phyloP scores from a whole-genome alignment of 2,329 filamentous ascomycete species.

The Colletotrichum theobromicola region DNA sequence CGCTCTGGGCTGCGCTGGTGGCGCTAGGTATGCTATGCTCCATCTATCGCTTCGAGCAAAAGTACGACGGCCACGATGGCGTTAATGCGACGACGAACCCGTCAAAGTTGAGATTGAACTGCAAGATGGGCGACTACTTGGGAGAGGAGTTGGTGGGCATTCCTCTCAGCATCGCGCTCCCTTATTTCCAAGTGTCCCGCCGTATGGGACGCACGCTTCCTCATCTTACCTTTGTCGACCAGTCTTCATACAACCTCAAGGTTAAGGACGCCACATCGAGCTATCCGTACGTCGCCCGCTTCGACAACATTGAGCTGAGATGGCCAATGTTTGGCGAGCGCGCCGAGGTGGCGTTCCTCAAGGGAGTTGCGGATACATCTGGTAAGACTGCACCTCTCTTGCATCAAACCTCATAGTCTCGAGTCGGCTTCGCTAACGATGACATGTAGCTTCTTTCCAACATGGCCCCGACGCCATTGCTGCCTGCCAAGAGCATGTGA shows the following conservation, averaged over 20 bases:
- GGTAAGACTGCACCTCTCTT: constrained; percentile 26
- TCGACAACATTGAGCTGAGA: constrained; percentile 58
- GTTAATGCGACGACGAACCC: constrained; percentile 38
- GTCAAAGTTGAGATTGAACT: constrained; percentile 36
- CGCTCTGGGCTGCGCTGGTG: constrained; percentile 58
- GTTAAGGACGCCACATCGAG: constrained; percentile 52
- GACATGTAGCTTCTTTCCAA: constrained; percentile 48
- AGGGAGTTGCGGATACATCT: constrained; percentile 52
- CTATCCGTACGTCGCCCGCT: constrained; percentile 54
- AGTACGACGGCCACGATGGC: constrained; percentile 56
- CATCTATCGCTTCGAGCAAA: constrained; percentile 58
- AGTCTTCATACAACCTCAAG: constrained; percentile 58
- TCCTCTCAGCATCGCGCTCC: constrained; percentile 51
- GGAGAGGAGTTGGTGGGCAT: constrained; percentile 56
- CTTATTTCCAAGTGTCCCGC: constrained; percentile 54
- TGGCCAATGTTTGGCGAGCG: constrained; percentile 60
- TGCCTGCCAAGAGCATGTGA: constrained; percentile 57
- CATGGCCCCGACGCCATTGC: constrained; percentile 57
- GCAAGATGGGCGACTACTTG: constrained; percentile 52
- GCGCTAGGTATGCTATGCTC: constrained; percentile 57
- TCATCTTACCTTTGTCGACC: constrained; percentile 57
- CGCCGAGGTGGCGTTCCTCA: constrained; percentile 56
- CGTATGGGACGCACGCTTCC: constrained; percentile 56
- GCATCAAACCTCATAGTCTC: not conserved
- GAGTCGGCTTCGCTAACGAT: not conserved